Percentiles rank a stretch among this genome's conserved stretches.
Evolutionary conservation across 768 basidiomycete genomes (phyloP).

Genomic region (Rhizopogon vesiculosus): DNA sequence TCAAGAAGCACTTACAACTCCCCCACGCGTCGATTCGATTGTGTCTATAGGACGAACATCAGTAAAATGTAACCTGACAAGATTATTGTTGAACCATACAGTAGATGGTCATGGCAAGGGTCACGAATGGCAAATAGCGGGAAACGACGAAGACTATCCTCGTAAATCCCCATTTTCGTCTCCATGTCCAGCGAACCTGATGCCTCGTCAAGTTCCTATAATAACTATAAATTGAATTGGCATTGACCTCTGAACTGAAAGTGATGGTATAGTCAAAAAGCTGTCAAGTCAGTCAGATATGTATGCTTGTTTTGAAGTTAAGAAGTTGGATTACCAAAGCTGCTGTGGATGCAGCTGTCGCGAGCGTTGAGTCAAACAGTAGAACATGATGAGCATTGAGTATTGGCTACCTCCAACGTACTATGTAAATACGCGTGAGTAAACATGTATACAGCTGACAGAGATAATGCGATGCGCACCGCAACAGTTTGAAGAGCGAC

Average conservation of each 20-base stretch:
- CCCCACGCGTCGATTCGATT: not conserved
- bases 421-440: not conserved
- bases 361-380: not conserved
- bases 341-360: not conserved
- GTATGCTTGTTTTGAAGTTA: not conserved
- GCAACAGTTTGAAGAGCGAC: not conserved
- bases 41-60: not conserved
- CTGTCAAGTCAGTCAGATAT: not conserved
- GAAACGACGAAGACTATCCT: slow-evolving; percentile 14
- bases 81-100: not conserved
- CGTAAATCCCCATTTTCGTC: slow-evolving; percentile 11
- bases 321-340: not conserved
- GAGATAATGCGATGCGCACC: not conserved
- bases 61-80: not conserved
- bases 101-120: slow-evolving; percentile 8
- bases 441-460: not conserved
- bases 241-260: not conserved
- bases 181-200: slow-evolving; percentile 15
- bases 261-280: slow-evolving; percentile 1
- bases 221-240: not conserved
- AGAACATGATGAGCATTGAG: not conserved
- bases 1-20: not conserved
- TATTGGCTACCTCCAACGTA: not conserved
- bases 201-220: not conserved
- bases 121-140: slow-evolving; percentile 18